These are phyloP conservation scores for Fusarium lyarnte DNA, from an alignment of 2,329 filamentous ascomycete genomes.

Conservation along the genomic window DNA sequence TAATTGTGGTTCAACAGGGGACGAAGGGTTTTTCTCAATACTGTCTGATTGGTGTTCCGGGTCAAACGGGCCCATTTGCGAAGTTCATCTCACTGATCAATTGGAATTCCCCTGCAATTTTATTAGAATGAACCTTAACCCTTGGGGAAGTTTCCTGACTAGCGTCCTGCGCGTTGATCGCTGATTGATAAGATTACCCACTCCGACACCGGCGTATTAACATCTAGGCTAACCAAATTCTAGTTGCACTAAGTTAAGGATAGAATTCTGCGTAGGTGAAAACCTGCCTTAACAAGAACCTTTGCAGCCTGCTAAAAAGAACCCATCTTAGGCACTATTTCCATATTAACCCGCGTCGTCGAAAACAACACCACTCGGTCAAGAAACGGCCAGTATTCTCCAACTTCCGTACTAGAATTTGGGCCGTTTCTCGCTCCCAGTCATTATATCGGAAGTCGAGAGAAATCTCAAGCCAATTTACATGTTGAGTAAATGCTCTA, in stretches of 20 bases:
- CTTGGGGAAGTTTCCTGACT: conserved; percentile 9
- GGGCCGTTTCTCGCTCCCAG: not conserved
- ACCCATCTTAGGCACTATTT: not conserved
- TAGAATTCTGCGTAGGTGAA: not conserved
- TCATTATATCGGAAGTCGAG: not conserved
- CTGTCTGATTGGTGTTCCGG: conserved; percentile 9
- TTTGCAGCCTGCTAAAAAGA: not conserved
- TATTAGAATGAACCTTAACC: not conserved
- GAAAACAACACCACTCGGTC: not conserved
- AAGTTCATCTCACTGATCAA: not conserved
- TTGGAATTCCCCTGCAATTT: conserved; percentile 14
- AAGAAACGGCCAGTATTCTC: not conserved
- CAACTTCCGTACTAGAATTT: not conserved
- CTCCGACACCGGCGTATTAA: not conserved
- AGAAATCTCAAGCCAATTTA: not conserved
- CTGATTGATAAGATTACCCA: conserved; percentile 45
- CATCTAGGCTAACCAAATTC: not conserved
- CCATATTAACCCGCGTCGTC: not conserved
- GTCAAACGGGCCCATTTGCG: conserved; percentile 7
- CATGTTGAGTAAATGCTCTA: not conserved
- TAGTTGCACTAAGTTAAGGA: not conserved
- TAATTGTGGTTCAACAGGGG: conserved; percentile 10
- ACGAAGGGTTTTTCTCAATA: not conserved
- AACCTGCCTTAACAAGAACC: not conserved
- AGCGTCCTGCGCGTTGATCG: conserved; percentile 40